phyloP scores from a whole-genome alignment of 441 rosid species.

The Syzygium syzygioides region DNA sequence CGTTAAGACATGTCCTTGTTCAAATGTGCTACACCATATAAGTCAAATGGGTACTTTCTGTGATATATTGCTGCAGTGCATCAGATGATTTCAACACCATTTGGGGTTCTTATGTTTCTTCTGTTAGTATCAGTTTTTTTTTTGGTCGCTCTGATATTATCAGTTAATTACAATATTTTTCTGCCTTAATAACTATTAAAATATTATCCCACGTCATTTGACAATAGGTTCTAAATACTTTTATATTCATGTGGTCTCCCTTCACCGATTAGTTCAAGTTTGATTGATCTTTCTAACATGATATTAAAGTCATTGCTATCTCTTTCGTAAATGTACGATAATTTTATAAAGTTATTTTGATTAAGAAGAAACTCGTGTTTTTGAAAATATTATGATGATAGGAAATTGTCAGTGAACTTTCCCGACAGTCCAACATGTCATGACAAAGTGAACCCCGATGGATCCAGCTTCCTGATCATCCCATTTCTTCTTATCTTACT shows the following conservation, averaged over 20 bases:
- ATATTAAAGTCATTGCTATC: too few relatives aligned
- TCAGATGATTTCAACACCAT: not conserved
- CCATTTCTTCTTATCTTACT: slow-evolving; percentile 27
- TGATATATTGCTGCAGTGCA: not conserved
- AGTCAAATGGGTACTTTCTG: not conserved
- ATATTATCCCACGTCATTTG: too few relatives aligned
- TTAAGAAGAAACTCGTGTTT: not conserved
- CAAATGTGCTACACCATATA: not conserved
- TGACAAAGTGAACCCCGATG: slow-evolving; percentile 52
- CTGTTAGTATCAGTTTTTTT: not conserved
- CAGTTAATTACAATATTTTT: too few relatives aligned
- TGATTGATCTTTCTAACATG: too few relatives aligned
- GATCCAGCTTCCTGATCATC: slow-evolving; percentile 41
- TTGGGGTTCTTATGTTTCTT: not conserved
- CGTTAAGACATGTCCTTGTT: not conserved
- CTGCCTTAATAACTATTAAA: too few relatives aligned
- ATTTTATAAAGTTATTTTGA: not conserved
- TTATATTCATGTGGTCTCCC: too few relatives aligned
- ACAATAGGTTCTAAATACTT: too few relatives aligned
- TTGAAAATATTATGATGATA: not conserved
- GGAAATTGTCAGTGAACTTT: not conserved
- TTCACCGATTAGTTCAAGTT: too few relatives aligned
- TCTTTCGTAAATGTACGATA: too few relatives aligned
- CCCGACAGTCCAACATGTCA: slow-evolving; percentile 47
- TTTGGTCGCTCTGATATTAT: too few relatives aligned